Base-by-base conservation (phyloP, 2,329 filamentous ascomycete species). In the Diplocarpon mali region DNA sequence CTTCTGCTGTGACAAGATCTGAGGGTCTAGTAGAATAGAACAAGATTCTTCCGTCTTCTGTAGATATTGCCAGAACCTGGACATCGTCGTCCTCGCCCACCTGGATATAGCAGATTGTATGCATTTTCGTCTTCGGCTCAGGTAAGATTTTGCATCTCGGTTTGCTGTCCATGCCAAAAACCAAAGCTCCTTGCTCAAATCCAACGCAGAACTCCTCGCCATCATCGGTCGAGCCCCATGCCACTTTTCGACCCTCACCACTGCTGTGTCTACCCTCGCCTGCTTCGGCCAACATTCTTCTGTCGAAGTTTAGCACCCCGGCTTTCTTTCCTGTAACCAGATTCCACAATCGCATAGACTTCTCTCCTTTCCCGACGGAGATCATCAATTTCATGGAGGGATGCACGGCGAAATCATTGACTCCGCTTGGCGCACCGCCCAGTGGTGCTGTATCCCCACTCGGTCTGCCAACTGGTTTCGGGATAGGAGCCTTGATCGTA, bases 361-460 rank as follows among this genome's bases (percentile, higher is more conserved):
- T 80, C 68, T 98, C 92, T 53, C 88, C 88, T 57, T 83, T 86
- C 54, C 86, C 83, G 8, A 96, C 88, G 56, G 79, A 93, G 48
- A 98, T 78, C 85, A 96, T 95, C 40, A 98, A 70, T 67, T 95
- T 96, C 75, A 94, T 86, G 63, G 85, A 93, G 0, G 92, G 90
- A 62, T 98, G 92, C 20, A 98, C 83, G 2, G 90, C 87, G 63
- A 98, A 94, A 62, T 89, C 85, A 62, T 95, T 96, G 54, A 96
- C 78, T 14, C 92, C 92, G n/a, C 81, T 77, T 0, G 89, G 89
- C 20, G 83, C 78, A 38, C 80, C 84, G 14, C 87, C 88, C 10
- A 82, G 75, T 2, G 83, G 80, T 7, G 88, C 87, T 14, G 90
- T 96, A 63, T 95, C 90, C 47, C 90, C 90, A 55, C 81, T 90